Evolutionary conservation across 1,139 yeast species (phyloP).

Genomic region (Debaryomyces robertsiae): DNA sequence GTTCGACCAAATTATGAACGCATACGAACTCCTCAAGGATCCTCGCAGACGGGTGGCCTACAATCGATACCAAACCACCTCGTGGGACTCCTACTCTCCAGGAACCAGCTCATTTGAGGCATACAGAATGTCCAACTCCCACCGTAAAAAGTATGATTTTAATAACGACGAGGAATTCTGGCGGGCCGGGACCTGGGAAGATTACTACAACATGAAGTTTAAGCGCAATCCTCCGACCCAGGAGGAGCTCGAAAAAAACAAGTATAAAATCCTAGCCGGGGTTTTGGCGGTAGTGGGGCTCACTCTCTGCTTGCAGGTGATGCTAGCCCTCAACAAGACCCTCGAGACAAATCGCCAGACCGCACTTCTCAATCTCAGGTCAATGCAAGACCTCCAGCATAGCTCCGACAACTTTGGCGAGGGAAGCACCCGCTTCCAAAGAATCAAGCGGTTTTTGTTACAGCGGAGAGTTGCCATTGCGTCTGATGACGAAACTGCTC

Average conservation of each 20-base stretch:
- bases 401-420: slow-evolving; percentile 58
- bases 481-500: slow-evolving; percentile 22
- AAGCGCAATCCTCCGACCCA: slow-evolving; percentile 41
- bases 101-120: slow-evolving; percentile 47
- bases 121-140: slow-evolving; percentile 45
- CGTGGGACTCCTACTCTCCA: slow-evolving; percentile 31
- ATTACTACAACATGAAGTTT: slow-evolving; percentile 49
- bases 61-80: slow-evolving; percentile 27
- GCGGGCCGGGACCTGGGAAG: slow-evolving; percentile 78
- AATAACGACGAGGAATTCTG: slow-evolving; percentile 52
- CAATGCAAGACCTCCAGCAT: slow-evolving; percentile 48
- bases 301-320: slow-evolving; percentile 45
- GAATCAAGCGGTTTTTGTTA: slow-evolving; percentile 62
- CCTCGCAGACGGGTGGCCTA: slow-evolving; percentile 46
- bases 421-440: slow-evolving; percentile 29
- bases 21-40: slow-evolving; percentile 70
- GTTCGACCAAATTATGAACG: slow-evolving; percentile 71
- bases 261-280: slow-evolving; percentile 46
- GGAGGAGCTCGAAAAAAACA: slow-evolving; percentile 48
- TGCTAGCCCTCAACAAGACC: slow-evolving; percentile 43
- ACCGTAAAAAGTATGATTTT: slow-evolving; percentile 34
- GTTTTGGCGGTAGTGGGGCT: slow-evolving; percentile 44
- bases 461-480: slow-evolving; percentile 48
- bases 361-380: slow-evolving; percentile 42
- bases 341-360: slow-evolving; percentile 33